A percentile compares a stretch with the other conserved stretches of the same genome.
Conservation (phyloP, 1,139 yeast genomes). For the Taphrina confusa region DNA sequence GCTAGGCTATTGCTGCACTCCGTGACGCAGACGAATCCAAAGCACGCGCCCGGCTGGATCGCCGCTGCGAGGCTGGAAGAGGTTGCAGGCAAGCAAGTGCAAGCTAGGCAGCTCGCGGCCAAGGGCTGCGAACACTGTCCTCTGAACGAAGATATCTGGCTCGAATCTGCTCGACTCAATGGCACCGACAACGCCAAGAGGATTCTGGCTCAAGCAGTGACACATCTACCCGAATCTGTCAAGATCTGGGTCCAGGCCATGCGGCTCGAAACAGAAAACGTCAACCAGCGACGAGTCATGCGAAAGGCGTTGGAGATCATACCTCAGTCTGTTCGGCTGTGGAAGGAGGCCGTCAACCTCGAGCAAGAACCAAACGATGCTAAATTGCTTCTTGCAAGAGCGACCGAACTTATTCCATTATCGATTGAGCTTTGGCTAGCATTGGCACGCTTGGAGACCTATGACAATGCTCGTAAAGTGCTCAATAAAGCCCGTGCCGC, state of each 20-base stretch:
- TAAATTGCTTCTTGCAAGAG: constrained; percentile 60
- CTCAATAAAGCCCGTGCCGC: constrained; percentile 63
- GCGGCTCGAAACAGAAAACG: constrained; percentile 61
- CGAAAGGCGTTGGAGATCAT: constrained; percentile 74
- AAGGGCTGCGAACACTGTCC: constrained; percentile 77
- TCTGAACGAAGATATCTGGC: constrained; percentile 72
- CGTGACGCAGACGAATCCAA: constrained; percentile 70
- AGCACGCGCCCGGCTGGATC: constrained; percentile 79
- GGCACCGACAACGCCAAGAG: constrained; percentile 52
- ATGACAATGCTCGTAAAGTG: constrained; percentile 56
- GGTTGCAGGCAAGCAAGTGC: constrained; percentile 55
- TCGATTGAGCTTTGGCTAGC: constrained; percentile 68
- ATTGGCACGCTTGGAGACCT: constrained; percentile 52
- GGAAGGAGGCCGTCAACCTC: constrained; percentile 57
- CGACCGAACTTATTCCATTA: constrained; percentile 64
- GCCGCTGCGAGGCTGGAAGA: constrained; percentile 82
- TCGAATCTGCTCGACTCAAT: constrained; percentile 74
- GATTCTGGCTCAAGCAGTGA: constrained; percentile 67
- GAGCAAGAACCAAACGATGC: constrained; percentile 55
- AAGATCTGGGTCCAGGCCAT: constrained; percentile 72
- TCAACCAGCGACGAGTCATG: constrained; percentile 58
- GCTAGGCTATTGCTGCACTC: constrained; percentile 66
- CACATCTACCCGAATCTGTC: constrained; percentile 58
- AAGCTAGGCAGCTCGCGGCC: constrained; percentile 63
- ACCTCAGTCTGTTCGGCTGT: constrained; percentile 64